phyloP scores from a whole-genome alignment of 148 eudicot genomes.

The Persicaria tinctoria region DNA sequence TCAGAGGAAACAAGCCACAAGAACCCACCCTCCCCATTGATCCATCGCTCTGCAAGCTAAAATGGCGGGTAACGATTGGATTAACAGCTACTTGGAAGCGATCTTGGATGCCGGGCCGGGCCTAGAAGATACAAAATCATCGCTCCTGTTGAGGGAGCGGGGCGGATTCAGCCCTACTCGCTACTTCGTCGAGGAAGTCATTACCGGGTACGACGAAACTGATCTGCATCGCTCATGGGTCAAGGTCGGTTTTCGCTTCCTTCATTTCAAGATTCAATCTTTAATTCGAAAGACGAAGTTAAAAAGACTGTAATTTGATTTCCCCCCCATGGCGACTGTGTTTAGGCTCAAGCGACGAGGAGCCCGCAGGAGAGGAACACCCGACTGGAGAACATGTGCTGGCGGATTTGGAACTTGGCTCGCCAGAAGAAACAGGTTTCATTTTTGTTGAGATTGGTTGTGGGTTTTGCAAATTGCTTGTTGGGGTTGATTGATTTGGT shows the following conservation, averaged over 20 bases:
- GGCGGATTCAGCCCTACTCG: slow-evolving; percentile 90
- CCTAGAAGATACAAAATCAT: slow-evolving; percentile 67
- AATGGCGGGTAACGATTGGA: slow-evolving; percentile 99
- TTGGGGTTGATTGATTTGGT: background rate
- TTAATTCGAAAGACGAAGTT: background rate
- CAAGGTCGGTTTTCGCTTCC: slow-evolving; percentile 25
- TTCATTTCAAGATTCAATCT: background rate
- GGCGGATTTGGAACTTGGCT: slow-evolving; percentile 99
- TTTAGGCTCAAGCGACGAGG: slow-evolving; percentile 90
- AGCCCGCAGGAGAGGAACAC: slow-evolving; percentile 99
- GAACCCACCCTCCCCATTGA: background rate
- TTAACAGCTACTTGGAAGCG: slow-evolving; percentile 91
- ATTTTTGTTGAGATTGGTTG: background rate
- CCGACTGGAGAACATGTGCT: slow-evolving; percentile 94
- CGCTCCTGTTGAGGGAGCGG: slow-evolving; percentile 68
- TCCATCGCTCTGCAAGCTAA: slow-evolving; percentile 3
- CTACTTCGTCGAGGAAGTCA: slow-evolving; percentile 84
- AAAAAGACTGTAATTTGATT: background rate
- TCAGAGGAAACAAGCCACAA: background rate
- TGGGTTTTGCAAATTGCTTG: background rate
- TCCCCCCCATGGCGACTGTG: background rate
- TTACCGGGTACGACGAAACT: slow-evolving; percentile 86
- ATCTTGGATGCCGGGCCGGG: slow-evolving; percentile 90
- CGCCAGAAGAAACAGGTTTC: slow-evolving; percentile 92
- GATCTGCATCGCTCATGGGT: slow-evolving; percentile 97